Percentiles rank a stretch among this genome's conserved stretches.
These are phyloP conservation scores for Boletus vermiculosoides DNA, from an alignment of 768 basidiomycete species.

Conservation along the genomic window DNA sequence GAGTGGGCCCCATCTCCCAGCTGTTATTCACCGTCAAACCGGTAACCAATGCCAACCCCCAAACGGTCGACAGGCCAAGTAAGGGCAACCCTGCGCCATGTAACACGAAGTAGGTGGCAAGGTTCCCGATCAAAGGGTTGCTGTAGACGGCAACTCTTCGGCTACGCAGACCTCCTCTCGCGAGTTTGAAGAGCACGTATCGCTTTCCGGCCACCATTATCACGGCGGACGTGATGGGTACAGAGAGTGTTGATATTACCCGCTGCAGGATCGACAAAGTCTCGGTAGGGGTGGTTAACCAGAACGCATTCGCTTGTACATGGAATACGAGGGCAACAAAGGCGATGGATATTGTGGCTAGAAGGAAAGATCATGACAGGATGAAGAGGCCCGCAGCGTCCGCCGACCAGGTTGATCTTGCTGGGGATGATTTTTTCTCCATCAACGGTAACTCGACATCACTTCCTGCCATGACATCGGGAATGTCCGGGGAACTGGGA, in stretches of 20 bases:
- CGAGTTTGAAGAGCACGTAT: conserved; percentile 16
- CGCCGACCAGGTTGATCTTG: neutral
- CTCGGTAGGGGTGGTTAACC: neutral
- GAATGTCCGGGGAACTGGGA: neutral
- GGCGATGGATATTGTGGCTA: conserved; percentile 1
- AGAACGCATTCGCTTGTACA: neutral
- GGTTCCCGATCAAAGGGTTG: conserved; percentile 9
- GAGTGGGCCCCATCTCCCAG: conserved; percentile 1
- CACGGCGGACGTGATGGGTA: conserved; percentile 14
- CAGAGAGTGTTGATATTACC: conserved; percentile 10
- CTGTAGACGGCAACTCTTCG: conserved; percentile 14
- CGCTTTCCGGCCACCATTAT: conserved; percentile 16
- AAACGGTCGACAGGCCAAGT: conserved; percentile 9
- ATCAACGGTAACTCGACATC: neutral
- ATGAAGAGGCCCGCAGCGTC: conserved; percentile 10
- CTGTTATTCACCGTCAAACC: conserved; percentile 11
- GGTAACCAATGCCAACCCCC: conserved; percentile 13
- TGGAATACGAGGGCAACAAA: conserved; percentile 7
- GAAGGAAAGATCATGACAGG: conserved; percentile 5
- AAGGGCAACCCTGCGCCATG: conserved; percentile 10
- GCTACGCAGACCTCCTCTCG: conserved; percentile 9
- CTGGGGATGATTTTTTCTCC: neutral
- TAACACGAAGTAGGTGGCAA: conserved; percentile 3
- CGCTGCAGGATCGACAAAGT: conserved; percentile 3
- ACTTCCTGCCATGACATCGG: neutral